Evolutionary conservation across 139 green algal genomes (phyloP), one percentile per base, ranked within the genome.

Genomic region (Coelastrella sp.): DNA sequence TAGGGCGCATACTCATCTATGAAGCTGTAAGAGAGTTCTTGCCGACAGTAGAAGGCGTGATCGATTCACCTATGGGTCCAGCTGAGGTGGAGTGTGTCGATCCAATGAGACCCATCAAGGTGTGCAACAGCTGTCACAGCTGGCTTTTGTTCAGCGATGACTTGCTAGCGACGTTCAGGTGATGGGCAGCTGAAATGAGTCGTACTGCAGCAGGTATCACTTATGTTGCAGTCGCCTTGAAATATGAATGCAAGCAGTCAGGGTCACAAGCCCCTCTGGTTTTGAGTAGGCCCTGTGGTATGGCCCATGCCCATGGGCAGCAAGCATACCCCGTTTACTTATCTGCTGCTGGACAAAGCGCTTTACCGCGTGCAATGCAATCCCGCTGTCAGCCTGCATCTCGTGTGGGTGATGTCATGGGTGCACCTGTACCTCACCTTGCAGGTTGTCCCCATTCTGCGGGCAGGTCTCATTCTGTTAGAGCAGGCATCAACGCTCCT

Each of bases 1-100:
- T 99, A 22, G 98, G 98, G 5, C 90, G 96, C 1, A 92, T 99
- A 10, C 94, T 99, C 0, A 95, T 98, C 8, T 99, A 99, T 89
- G 97, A 99, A 89, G 93, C 93, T 6, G 88, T 95, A 0, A 92
- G 96, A 0, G 98, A 99, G 24, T 97, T 97, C 92, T 90, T 99
- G 89, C 96, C 96, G 15, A 98, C 94, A 6, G 82, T 99, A 19
- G 94, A 98, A 12, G 93, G 88, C 22, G 84, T 97, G 89, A 93
- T 99, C 19, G 89, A 98, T n/a, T 84, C 89, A 10, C 98, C 98
- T 5, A 89, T 96, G 74, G 98, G 96, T 20, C 78, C 27, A 0
- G 96, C 98, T 59, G 96, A 99, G 20, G 95, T 96, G 27, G 94
- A 92, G 6, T 94, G 98, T 63, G 92, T 99, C 4, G 97, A 99